Base-by-base conservation (phyloP, 1,284 basidiomycete species). In the Cutaneotrichosporon dermatis region DNA sequence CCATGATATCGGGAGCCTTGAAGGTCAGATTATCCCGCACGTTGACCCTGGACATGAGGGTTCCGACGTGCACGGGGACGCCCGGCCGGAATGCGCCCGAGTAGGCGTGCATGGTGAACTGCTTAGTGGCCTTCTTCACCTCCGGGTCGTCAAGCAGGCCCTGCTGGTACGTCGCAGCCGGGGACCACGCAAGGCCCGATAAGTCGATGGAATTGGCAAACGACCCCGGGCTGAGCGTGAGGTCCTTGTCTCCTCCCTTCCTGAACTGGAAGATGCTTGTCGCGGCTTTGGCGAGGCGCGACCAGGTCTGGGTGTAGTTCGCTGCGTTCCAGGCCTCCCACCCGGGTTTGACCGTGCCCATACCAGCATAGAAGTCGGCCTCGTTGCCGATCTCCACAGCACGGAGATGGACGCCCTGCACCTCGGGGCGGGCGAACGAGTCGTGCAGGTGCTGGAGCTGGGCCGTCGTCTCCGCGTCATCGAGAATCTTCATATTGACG, bases 391-490 rank as follows among this genome's bases (percentile, higher is more conserved):
- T 79, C 68, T 87, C 84, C 43, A 88, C 75, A 45, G 80, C 80
- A 60, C 85, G 82, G 11, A 87, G 77, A 2, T 74, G 76, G 50
- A 87, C 82, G 4, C 82, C 7, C 34, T 35, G 12, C 15, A 34
- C 10, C 34, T 42, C 15, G 34, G 11, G 7, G 13, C 42, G 54
- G 7, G 7, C 16, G 51, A 66, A 69, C 15, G 59, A 57, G 9
- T 63, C 63, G 9, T 51, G 37, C 59, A 88, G 82, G 0, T 84
- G 82, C 56, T 79, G 75, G 0, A 83, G 82, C 75, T 86, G 82
- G n/a, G 85, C 80, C 51, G 82, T 80, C 0, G 82, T 83, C 45
- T 84, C 82, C 39, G 83, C 85, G 56, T 83, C 60, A 66, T 87
- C 86, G 59, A 82, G 76, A 37, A 76, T 67, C 42, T 54, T 54